These are phyloP conservation scores for Ilyonectria mors-panacis DNA, from an alignment of 2,329 filamentous ascomycete genomes.

Conservation along the genomic window DNA sequence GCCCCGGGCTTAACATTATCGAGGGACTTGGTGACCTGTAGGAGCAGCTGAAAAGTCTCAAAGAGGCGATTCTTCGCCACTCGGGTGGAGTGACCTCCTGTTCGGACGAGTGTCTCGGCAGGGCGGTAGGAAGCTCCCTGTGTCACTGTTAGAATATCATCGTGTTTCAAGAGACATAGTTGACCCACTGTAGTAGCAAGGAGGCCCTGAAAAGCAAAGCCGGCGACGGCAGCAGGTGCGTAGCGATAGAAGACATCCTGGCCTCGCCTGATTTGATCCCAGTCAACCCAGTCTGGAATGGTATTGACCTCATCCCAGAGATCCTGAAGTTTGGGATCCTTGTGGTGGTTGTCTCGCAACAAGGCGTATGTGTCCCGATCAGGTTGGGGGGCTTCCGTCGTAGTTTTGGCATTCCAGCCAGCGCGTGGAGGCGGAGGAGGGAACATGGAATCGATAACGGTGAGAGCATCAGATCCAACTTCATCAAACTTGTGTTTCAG, in stretches of 20 bases:
- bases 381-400: background rate
- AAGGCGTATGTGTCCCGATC: conserved; percentile 15
- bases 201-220: conserved; percentile 47
- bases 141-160: background rate
- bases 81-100: conserved; percentile 73
- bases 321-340: background rate
- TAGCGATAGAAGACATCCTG: conserved; percentile 76
- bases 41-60: conserved; percentile 50
- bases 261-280: conserved; percentile 73
- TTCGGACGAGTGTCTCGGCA: conserved; percentile 73
- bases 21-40: conserved; percentile 72
- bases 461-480: conserved; percentile 3
- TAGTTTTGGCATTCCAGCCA: conserved; percentile 11
- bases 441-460: conserved; percentile 4
- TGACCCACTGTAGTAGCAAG: conserved; percentile 9
- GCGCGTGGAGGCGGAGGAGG: conserved; percentile 10
- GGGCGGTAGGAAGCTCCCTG: conserved; percentile 51
- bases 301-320: conserved; percentile 71
- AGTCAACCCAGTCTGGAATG: conserved; percentile 75
- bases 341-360: background rate
- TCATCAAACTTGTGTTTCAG: conserved; percentile 10
- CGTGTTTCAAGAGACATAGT: accelerated
- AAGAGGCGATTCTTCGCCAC: conserved; percentile 68
- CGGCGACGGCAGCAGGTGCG: conserved; percentile 69
- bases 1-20: conserved; percentile 54